Evolutionary conservation across 2,329 filamentous ascomycete genomes (phyloP).

Genomic region (Aspergillus intermedius): DNA sequence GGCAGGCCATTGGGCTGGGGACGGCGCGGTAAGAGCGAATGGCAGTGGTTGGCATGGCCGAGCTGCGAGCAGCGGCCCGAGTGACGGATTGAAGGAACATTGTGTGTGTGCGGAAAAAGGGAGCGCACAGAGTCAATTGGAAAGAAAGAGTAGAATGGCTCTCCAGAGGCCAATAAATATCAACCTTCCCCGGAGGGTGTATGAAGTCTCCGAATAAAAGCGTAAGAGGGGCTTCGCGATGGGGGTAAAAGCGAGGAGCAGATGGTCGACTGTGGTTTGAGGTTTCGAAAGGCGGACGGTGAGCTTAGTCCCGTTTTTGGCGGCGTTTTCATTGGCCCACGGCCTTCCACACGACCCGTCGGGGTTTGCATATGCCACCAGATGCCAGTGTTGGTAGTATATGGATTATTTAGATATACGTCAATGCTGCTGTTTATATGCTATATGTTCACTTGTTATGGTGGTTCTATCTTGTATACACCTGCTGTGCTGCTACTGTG

Average conservation of each 20-base stretch:
- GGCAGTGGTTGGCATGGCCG: constrained; percentile 29
- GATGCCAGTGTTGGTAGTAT: not conserved
- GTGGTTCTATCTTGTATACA: too few relatives aligned
- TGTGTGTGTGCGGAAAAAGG: constrained; percentile 23
- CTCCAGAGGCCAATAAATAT: constrained; percentile 13
- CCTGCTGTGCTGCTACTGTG: too few relatives aligned
- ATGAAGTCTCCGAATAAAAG: constrained; percentile 8
- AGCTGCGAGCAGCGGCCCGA: constrained; percentile 40
- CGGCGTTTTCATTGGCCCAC: constrained; percentile 58
- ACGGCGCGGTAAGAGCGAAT: constrained; percentile 25
- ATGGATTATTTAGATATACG: too few relatives aligned
- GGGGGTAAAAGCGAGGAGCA: constrained; percentile 21
- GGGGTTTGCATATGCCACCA: not conserved
- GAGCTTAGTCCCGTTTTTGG: constrained; percentile 29
- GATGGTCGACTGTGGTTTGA: constrained; percentile 33
- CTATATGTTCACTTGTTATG: too few relatives aligned
- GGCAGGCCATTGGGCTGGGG: constrained; percentile 31
- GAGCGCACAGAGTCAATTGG: constrained; percentile 24
- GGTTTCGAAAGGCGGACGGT: constrained; percentile 31
- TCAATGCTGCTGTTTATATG: too few relatives aligned
- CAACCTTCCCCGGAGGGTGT: constrained; percentile 20
- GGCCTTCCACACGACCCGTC: constrained; percentile 20
- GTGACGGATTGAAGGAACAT: constrained; percentile 44
- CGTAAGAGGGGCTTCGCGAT: constrained; percentile 27
- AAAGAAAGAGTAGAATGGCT: constrained; percentile 7